Base-by-base conservation (phyloP, 2,329 filamentous ascomycete species). In the Scedosporium dehoogii region DNA sequence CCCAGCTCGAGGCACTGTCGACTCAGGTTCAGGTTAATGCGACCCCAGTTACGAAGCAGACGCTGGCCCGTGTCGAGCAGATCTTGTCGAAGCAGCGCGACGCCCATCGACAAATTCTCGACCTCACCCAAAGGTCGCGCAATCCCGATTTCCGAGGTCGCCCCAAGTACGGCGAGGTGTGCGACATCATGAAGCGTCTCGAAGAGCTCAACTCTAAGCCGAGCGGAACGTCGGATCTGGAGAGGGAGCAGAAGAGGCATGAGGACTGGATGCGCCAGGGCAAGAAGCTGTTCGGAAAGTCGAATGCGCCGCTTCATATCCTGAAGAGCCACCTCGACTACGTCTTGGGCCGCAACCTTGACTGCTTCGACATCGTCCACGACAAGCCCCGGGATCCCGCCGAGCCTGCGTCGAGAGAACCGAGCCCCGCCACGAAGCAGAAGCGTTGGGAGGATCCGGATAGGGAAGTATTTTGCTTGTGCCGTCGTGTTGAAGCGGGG, bases 231-330 rank as follows among this genome's bases (percentile, higher is more conserved):
- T 83, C 96, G 41, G 94, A 99, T 69, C 83, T 99, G 4, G 94
- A 99, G 71, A 92, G 91, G 66, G 92, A 97, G 73, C 89, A 94
- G 67, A 96, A 94, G 71, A 86, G 91, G 6, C 94, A 97, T 67
- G 94, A 99, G 72, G 94, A 99, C 73, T 99, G 94, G 94, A 99
- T 99, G 93, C 85, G 94, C 38, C 91, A 91, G 70, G 94, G 94
- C 59, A 99, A 99, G 77, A 97, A 97, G 73, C 77, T 99, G 0
- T 99, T 99, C 70, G 94, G 94, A 60, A 99, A 99, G 74, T 94
- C 94, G 1, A 99, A 99, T 71, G 94, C 94, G 1, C 94, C 94
- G 1, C 79, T 99, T 12, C 94, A 99, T 73, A 99, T 99, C 66
- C 81, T 99, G 29, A 94, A 93, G 70, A 89, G 88, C 63, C 93